These are phyloP conservation scores for Entonaema liquescens DNA, from an alignment of 495 filamentous ascomycete species.

Conservation along the genomic window DNA sequence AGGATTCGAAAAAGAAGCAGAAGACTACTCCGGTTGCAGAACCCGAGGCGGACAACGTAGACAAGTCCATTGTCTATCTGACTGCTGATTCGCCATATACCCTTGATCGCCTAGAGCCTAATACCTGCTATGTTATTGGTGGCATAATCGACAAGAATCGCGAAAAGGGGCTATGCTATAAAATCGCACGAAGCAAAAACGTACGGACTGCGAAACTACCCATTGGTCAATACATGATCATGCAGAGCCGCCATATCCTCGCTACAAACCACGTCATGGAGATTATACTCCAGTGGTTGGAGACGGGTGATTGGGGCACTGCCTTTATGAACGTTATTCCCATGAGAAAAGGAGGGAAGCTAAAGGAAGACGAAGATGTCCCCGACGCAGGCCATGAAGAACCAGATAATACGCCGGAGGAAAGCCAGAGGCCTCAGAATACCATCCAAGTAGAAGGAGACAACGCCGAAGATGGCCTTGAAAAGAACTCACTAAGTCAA, in stretches of 20 bases:
- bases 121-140: constrained; percentile 91
- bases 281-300: constrained; percentile 94
- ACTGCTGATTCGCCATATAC: constrained; percentile 86
- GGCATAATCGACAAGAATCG: constrained; percentile 95
- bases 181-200: constrained; percentile 73
- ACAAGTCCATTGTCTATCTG: constrained; percentile 76
- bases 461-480: constrained; percentile 42
- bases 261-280: constrained; percentile 95
- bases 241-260: constrained; percentile 83
- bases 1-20: constrained; percentile 25
- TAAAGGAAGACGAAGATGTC: constrained; percentile 48
- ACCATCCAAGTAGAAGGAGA: constrained; percentile 42
- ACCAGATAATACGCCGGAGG: constrained; percentile 39
- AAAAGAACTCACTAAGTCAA: constrained; percentile 35
- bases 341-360: constrained; percentile 77
- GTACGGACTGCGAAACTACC: constrained; percentile 90
- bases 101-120: constrained; percentile 77
- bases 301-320: constrained; percentile 85
- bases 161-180: constrained; percentile 93
- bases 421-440: constrained; percentile 10
- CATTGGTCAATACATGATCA: constrained; percentile 89
- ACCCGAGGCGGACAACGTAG: constrained; percentile 48
- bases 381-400: constrained; percentile 39
- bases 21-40: constrained; percentile 36
- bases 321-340: constrained; percentile 90